Base-by-base conservation (phyloP, 371 early-diverging fungal genomes). In the Saksenaea vasiformis region DNA sequence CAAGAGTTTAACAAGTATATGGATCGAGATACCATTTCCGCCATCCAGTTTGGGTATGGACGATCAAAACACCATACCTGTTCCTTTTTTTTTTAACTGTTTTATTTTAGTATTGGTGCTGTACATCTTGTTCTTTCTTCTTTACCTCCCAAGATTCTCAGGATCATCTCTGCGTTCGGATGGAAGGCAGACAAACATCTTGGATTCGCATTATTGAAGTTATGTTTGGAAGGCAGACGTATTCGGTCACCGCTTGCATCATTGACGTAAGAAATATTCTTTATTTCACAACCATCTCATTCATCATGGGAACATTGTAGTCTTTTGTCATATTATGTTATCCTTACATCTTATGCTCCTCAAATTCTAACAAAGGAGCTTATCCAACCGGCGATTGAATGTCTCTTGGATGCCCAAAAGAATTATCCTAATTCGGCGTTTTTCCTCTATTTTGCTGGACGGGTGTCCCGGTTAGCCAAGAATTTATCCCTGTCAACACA, bases 371-470 rank as follows among this genome's bases (percentile, higher is more conserved):
- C 75, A 3, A 59, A 68, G 5, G 80, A 79, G 15, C 43, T 79
- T 2, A 68, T 78, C 7, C 80, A 82, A 56, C 78, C 85, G 17
- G 86, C 88, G 14, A 82, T 85, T 47, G 85, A 85, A 67, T 81
- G 83, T 28, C 67, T 87, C 10, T 61, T 83, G 43, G 85, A 86
- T 34, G 87, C 89, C 0, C 79, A 85, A 31, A 60, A 78, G 22
- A 73, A 73, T 19, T 86, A 83, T 57, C 84, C 85, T n/a, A 85
- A 85, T 38, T 86, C 86, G 1, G 85, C 86, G 3, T 85, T 87
- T 59, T 88, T 88, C 70, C 63, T 85, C 13, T 87, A 82, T 56
- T 86, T 86, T 71, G 77, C 83, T 0, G 89, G 87, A 9, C 81
- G 89, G 14, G 85, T 84, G 19, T 77, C 78, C 14, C 82, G 87